Conservation (phyloP, 345 rosid species). For the Conringia planisiliqua region DNA sequence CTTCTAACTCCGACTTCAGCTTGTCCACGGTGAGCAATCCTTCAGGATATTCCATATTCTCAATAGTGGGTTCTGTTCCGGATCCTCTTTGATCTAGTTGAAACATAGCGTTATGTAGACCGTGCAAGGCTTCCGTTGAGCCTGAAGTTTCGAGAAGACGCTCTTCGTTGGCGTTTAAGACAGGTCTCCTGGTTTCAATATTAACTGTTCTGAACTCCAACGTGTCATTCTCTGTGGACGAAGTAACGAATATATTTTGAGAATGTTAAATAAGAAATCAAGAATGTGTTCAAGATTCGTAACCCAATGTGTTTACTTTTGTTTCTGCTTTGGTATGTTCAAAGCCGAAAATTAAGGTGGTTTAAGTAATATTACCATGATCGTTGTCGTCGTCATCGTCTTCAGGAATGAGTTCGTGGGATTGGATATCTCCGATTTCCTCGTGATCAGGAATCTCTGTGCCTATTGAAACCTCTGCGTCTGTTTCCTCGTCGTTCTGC, state of each 20-base stretch:
- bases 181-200: conserved; percentile 34
- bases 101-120: conserved; percentile 51
- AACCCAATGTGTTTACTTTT: background rate
- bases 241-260: background rate
- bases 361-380: conserved; percentile 28
- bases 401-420: conserved; percentile 31
- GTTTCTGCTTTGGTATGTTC: conserved; percentile 11
- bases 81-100: conserved; percentile 55
- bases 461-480: conserved; percentile 75
- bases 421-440: conserved; percentile 44
- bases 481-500: conserved; percentile 56
- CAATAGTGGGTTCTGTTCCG: conserved; percentile 50
- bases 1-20: conserved; percentile 54
- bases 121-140: conserved; percentile 51
- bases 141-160: conserved; percentile 59
- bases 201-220: conserved; percentile 47
- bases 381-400: background rate
- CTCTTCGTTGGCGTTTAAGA: conserved; percentile 51
- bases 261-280: background rate
- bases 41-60: conserved; percentile 50
- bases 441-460: conserved; percentile 88
- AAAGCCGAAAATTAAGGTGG: background rate
- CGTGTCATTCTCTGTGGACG: conserved; percentile 32
- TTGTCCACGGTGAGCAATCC: conserved; percentile 57
- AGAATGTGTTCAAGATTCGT: background rate